Evolutionary conservation across 495 filamentous ascomycete genomes (phyloP).

Genomic region (Cladorrhinum samala): DNA sequence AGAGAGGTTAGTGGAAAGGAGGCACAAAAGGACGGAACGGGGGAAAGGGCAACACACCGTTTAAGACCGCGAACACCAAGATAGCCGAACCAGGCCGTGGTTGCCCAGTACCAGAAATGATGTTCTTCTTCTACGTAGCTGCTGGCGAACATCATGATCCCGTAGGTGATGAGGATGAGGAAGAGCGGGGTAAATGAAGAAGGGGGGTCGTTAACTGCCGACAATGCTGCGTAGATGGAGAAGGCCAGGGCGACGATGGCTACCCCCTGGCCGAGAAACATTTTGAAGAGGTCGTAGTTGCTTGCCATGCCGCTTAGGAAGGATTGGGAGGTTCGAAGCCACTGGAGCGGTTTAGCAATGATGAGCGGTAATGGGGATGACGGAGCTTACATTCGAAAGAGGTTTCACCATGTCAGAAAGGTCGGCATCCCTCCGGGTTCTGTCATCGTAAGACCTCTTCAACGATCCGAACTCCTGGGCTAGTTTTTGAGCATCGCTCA

Average conservation of each 20-base stretch:
- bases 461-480: slow-evolving; percentile 59
- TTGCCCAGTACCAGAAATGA: slow-evolving; percentile 94
- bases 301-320: slow-evolving; percentile 81
- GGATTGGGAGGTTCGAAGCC: slow-evolving; percentile 62
- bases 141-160: slow-evolving; percentile 91
- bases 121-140: slow-evolving; percentile 98
- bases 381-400: slow-evolving; percentile 24
- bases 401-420: slow-evolving; percentile 21
- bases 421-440: not conserved
- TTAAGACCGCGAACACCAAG: slow-evolving; percentile 50
- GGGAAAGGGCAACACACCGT: slow-evolving; percentile 5
- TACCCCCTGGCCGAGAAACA: slow-evolving; percentile 29
- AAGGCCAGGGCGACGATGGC: slow-evolving; percentile 21
- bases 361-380: too few relatives aligned
- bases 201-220: slow-evolving; percentile 1
- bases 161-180: slow-evolving; percentile 53
- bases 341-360: too few relatives aligned
- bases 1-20: slow-evolving; percentile 11
- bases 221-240: slow-evolving; percentile 15
- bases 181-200: slow-evolving; percentile 21
- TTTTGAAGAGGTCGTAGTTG: slow-evolving; percentile 67
- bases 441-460: slow-evolving; percentile 14
- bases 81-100: slow-evolving; percentile 67
- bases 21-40: not conserved
- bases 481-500: slow-evolving; percentile 51